Conservation (phyloP, 176 grass and related monocot genomes). For the Bonia amplexicaulis region DNA sequence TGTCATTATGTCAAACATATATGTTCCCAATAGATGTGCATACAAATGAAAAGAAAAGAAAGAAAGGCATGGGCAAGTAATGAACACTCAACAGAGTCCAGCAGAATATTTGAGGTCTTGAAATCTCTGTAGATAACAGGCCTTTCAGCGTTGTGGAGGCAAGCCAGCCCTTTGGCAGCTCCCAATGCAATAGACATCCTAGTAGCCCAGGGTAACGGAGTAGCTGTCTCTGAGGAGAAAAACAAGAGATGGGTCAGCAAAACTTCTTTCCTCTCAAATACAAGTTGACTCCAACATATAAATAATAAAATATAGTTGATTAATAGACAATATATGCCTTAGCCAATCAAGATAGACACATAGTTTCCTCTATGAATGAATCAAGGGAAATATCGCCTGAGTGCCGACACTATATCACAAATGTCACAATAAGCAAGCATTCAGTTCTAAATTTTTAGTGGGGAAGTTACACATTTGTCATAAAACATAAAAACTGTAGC, state of each 20-base stretch:
- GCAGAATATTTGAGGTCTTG: conserved; percentile 99
- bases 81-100: conserved; percentile 77
- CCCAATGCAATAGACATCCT: conserved; percentile 98
- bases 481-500: background rate
- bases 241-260: background rate
- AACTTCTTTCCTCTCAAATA: background rate
- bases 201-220: conserved; percentile 76
- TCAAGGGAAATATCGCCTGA: background rate
- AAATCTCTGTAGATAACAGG: conserved; percentile 98
- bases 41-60: conserved; percentile 18
- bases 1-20: background rate
- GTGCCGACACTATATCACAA: background rate
- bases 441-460: background rate
- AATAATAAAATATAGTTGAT: background rate
- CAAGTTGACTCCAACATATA: background rate
- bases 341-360: background rate
- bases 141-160: conserved; percentile 90
- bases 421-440: background rate
- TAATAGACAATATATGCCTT: background rate
- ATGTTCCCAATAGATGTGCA: background rate
- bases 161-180: conserved; percentile 94
- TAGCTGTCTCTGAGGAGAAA: conserved; percentile 59
- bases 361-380: background rate
- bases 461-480: background rate
- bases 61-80: conserved; percentile 12